phyloP scores from a whole-genome alignment of 2,329 filamentous ascomycete genomes.

The Ramularia collo-cygni region DNA sequence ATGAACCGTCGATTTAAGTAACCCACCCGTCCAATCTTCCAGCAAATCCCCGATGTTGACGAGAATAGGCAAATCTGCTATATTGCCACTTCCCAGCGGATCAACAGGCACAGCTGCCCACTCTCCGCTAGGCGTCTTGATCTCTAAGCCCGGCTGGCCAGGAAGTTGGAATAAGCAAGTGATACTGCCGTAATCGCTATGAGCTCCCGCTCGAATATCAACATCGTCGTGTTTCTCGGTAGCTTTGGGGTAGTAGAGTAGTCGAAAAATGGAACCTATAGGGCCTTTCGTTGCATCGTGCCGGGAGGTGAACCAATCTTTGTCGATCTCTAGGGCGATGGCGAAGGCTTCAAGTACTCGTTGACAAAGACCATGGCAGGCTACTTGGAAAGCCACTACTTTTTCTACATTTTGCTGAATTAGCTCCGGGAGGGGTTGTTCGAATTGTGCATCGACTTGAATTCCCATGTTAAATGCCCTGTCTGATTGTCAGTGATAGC shows the following conservation, averaged over 20 bases:
- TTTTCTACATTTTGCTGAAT: constrained; percentile 54
- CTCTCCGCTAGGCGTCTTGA: constrained; percentile 51
- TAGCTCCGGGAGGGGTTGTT: constrained; percentile 67
- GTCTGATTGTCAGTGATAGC: constrained; percentile 1
- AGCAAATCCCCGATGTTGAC: constrained; percentile 66
- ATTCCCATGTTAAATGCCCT: constrained; percentile 91
- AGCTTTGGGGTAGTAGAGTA: constrained; percentile 44
- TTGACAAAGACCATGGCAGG: constrained; percentile 66
- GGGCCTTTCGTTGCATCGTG: constrained; percentile 48
- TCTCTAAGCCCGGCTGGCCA: constrained; percentile 80
- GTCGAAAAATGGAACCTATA: constrained; percentile 45
- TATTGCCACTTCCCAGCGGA: constrained; percentile 40
- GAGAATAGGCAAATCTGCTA: constrained; percentile 54
- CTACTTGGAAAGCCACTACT: constrained; percentile 59
- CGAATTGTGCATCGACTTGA: constrained; percentile 59
- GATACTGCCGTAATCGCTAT: constrained; percentile 73
- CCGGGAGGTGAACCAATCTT: constrained; percentile 53
- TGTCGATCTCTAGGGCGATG: constrained; percentile 56
- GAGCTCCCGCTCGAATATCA: constrained; percentile 81
- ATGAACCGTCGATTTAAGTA: constrained; percentile 83
- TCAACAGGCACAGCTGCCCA: constrained; percentile 41
- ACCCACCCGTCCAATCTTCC: constrained; percentile 83
- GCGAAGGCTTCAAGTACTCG: constrained; percentile 71
- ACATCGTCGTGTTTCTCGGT: constrained; percentile 21
- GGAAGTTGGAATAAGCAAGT: constrained; percentile 75